Percentiles rank a stretch among this genome's conserved stretches.
Conservation (phyloP, 2,329 filamentous ascomycete species). For the Alternaria sp. region DNA sequence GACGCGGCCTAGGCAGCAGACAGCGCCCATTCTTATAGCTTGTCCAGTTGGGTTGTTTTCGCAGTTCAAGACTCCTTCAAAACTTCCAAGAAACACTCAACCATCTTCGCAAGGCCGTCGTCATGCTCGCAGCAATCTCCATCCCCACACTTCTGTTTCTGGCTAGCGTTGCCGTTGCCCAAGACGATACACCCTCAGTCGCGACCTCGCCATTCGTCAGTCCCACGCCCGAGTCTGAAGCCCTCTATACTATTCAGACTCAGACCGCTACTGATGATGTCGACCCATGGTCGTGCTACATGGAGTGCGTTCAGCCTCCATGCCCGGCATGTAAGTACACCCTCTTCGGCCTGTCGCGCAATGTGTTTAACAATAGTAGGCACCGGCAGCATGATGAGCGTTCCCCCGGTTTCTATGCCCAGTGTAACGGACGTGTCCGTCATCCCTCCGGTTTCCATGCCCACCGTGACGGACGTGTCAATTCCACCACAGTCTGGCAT, state of each 20-base stretch:
- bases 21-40: not conserved
- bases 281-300: conserved; percentile 27
- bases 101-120: conserved; percentile 3
- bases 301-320: conserved; percentile 35
- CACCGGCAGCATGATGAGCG: conserved; percentile 18
- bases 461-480: conserved; percentile 21
- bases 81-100: not conserved
- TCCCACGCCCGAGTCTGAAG: conserved; percentile 25
- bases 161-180: conserved; percentile 31
- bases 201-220: conserved; percentile 18
- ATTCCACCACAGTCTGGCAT: conserved; percentile 6
- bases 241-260: conserved; percentile 39
- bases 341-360: not conserved
- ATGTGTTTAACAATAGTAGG: conserved; percentile 12
- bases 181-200: conserved; percentile 18
- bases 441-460: not conserved
- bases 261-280: conserved; percentile 17
- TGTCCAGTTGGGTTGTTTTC: not conserved
- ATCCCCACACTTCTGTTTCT: conserved; percentile 35
- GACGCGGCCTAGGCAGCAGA: conserved; percentile 16
- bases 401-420: conserved; percentile 3
- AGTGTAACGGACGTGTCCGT: conserved; percentile 21
- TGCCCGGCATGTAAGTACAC: conserved; percentile 31
- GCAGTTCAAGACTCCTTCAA: not conserved
- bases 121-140: conserved; percentile 33